Percentiles rank a stretch among this genome's conserved stretches.
These are phyloP conservation scores for Nakazawaea peltata DNA, from an alignment of 805 yeast species.

Conservation along the genomic window DNA sequence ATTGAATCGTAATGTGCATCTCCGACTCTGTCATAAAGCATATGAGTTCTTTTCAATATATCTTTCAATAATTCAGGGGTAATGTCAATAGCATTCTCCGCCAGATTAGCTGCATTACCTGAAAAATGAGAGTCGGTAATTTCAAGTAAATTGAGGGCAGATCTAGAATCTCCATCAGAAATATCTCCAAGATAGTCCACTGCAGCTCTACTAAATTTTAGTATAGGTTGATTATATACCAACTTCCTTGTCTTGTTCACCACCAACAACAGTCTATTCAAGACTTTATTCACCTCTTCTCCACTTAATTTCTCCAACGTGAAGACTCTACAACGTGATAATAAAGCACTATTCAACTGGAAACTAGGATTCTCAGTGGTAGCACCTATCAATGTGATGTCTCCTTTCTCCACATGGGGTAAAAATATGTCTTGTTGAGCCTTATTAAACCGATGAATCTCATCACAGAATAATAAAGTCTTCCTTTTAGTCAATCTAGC, in stretches of 20 bases:
- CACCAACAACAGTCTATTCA: constrained; percentile 49
- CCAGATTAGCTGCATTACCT: constrained; percentile 9
- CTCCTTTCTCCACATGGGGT: constrained; percentile 80
- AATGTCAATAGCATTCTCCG: constrained; percentile 24
- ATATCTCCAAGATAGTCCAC: constrained; percentile 62
- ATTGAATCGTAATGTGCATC: constrained; percentile 94
- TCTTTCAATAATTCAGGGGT: constrained; percentile 28
- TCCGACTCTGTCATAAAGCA: constrained; percentile 77
- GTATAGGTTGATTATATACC: constrained; percentile 38
- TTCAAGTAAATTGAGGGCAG: constrained; percentile 75
- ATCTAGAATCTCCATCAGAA: constrained; percentile 84
- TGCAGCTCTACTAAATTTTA: constrained; percentile 47
- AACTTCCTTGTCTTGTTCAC: constrained; percentile 52
- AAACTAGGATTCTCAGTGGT: constrained; percentile 93
- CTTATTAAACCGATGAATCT: constrained; percentile 81
- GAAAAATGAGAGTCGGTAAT: constrained; percentile 49
- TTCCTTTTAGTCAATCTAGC: constrained; percentile 38
- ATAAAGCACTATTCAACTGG: constrained; percentile 70
- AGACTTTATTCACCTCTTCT: constrained; percentile 43
- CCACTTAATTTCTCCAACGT: constrained; percentile 46
- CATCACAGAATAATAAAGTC: constrained; percentile 82
- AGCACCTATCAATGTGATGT: constrained; percentile 83
- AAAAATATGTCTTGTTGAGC: constrained; percentile 84
- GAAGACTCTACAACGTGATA: constrained; percentile 80
- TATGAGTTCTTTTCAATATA: constrained; percentile 40